phyloP scores from a whole-genome alignment of 805 yeast genomes.

The Kodamaea nitidulidarum region DNA sequence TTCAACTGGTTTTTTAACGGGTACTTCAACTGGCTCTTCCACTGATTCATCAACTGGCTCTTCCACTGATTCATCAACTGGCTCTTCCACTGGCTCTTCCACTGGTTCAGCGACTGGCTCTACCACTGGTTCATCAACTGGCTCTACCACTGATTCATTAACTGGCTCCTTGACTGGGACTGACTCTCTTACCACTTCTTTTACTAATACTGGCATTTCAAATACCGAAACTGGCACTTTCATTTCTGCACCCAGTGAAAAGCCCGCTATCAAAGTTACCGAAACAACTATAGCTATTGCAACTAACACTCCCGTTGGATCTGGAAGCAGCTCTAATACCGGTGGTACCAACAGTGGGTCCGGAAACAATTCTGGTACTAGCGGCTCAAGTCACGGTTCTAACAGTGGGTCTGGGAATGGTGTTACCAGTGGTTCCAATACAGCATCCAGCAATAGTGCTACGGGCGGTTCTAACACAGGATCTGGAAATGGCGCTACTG shows the following conservation, averaged over 20 bases:
- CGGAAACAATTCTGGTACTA: too few species aligned
- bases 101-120: conserved; percentile 1
- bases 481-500: background rate
- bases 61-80: background rate
- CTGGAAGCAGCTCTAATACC: too few species aligned
- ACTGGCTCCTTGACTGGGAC: background rate
- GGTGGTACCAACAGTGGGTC: too few species aligned
- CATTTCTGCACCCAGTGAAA: too few species aligned
- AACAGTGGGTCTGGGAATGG: background rate
- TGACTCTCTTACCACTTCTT: background rate
- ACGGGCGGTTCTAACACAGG: background rate
- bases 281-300: too few species aligned
- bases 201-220: conserved; percentile 2
- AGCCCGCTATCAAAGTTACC: too few species aligned
- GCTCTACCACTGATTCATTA: background rate
- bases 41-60: conserved; percentile 1
- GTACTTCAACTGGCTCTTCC: conserved; percentile 1
- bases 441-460: too few species aligned
- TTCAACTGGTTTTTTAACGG: background rate
- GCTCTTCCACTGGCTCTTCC: conserved; percentile 2
- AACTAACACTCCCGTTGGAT: too few species aligned
- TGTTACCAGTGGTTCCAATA: background rate
- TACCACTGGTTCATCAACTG: conserved; percentile 1
- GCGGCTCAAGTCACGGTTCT: conserved; percentile 4
- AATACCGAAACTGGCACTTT: too few species aligned